These are phyloP conservation scores for Aureobasidium sp. DNA, from an alignment of 2,329 filamentous ascomycete genomes.

Conservation along the genomic window DNA sequence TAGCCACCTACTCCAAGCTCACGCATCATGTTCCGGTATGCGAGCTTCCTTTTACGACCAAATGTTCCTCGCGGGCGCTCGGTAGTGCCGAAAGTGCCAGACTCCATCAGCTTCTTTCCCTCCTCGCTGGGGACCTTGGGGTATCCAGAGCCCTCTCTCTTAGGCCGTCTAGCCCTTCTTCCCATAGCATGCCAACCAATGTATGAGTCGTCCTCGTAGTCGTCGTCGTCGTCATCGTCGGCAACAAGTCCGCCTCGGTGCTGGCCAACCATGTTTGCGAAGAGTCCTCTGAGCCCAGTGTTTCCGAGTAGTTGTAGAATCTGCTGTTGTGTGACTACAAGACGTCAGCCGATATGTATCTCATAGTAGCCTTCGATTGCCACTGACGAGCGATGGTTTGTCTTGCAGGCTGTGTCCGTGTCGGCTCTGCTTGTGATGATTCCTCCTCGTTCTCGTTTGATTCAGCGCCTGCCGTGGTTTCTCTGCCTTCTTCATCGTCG, in stretches of 20 bases:
- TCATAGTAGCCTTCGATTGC: neutral
- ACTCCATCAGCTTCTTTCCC: slow-evolving; percentile 70
- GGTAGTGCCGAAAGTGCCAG: slow-evolving; percentile 68
- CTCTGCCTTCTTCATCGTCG: slow-evolving; percentile 21
- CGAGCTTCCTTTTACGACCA: slow-evolving; percentile 52
- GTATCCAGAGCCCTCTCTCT: slow-evolving; percentile 46
- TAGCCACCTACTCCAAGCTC: slow-evolving; percentile 64
- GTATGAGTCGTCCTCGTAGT: slow-evolving; percentile 33
- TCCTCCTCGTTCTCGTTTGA: slow-evolving; percentile 23
- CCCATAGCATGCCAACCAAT: slow-evolving; percentile 30
- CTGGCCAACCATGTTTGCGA: slow-evolving; percentile 27
- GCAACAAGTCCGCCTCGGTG: slow-evolving; percentile 19
- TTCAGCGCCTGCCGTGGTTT: slow-evolving; percentile 15
- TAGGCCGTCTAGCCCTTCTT: slow-evolving; percentile 38
- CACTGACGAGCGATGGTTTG: slow-evolving; percentile 25
- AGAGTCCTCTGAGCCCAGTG: slow-evolving; percentile 44
- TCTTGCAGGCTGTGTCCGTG: slow-evolving; percentile 15
- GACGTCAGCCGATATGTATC: slow-evolving; percentile 12
- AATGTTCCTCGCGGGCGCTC: slow-evolving; percentile 32
- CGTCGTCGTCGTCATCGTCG: slow-evolving; percentile 25
- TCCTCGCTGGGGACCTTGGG: slow-evolving; percentile 77
- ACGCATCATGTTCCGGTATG: slow-evolving; percentile 65
- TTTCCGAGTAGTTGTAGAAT: slow-evolving; percentile 46
- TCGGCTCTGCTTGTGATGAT: slow-evolving; percentile 27
- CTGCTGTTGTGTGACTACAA: slow-evolving; percentile 38